Evolutionary conservation across 176 grass and related monocot species (phyloP).

Genomic region (Microstegium vimineum): DNA sequence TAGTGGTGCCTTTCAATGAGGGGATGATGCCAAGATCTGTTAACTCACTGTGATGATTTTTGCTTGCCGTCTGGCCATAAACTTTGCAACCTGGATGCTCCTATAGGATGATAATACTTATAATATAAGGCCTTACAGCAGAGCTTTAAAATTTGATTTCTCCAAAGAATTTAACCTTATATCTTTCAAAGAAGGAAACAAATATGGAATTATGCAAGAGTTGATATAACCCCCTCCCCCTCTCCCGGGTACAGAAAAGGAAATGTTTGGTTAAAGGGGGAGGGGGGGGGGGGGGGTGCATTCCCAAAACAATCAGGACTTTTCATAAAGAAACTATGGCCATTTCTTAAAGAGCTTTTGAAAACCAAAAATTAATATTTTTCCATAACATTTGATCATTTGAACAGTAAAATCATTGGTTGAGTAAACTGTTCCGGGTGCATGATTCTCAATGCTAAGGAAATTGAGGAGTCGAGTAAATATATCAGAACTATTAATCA

Average conservation of each 20-base stretch:
- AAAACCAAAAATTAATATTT: background rate
- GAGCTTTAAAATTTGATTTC: background rate
- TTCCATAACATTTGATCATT: background rate
- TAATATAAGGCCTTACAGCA: background rate
- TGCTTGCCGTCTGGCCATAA: conserved; percentile 78
- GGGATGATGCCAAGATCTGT: conserved; percentile 64
- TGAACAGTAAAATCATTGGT: background rate
- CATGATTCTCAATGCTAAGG: background rate
- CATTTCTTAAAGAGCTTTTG: background rate
- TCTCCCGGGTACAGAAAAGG: background rate
- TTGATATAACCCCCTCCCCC: background rate
- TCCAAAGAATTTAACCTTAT: background rate
- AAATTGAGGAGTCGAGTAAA: background rate
- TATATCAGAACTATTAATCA: background rate
- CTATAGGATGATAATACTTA: conserved; percentile 29
- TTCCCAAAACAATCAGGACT: background rate
- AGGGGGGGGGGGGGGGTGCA: no score
- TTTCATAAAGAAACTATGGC: background rate
- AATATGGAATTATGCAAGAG: background rate
- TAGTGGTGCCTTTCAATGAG: conserved; percentile 46
- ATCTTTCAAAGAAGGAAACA: background rate
- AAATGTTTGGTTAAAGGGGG: background rate
- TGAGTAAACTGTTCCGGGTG: background rate
- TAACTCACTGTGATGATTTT: conserved; percentile 80
- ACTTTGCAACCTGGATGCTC: conserved; percentile 80